Evolutionary conservation across 768 basidiomycete species (phyloP).

Genomic region (Boletus eberwhitei): DNA sequence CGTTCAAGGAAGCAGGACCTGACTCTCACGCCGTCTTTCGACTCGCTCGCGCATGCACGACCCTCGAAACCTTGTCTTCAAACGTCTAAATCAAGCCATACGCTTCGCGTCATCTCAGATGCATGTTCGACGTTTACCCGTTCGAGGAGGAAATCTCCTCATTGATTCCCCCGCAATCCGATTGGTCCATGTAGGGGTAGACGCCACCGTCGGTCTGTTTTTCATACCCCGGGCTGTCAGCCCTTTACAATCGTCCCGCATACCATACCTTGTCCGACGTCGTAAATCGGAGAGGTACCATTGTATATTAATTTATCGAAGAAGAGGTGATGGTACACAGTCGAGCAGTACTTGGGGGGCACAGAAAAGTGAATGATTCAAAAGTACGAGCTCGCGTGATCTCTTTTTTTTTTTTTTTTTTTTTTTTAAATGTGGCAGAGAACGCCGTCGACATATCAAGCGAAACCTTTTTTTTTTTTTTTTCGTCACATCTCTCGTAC

Average conservation of each 20-base stretch:
- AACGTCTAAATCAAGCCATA: slow-evolving; percentile 10
- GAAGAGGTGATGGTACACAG: neutral
- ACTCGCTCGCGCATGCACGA: neutral
- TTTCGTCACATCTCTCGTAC: no score
- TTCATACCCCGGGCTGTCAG: neutral
- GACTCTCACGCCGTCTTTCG: slow-evolving; percentile 2
- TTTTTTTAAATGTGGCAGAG: no score
- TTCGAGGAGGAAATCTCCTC: slow-evolving; percentile 11
- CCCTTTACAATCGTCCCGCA: neutral
- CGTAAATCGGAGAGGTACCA: neutral
- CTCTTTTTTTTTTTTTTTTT: no score
- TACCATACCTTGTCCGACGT: neutral
- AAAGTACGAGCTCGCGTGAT: no score
- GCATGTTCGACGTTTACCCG: slow-evolving; percentile 23
- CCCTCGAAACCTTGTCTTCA: slow-evolving; percentile 5
- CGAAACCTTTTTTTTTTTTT: no score
- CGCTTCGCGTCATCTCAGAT: slow-evolving; percentile 28
- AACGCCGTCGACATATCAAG: no score
- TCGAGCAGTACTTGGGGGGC: no score
- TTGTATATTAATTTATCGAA: neutral
- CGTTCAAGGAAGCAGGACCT: slow-evolving; percentile 14
- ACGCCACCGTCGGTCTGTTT: neutral
- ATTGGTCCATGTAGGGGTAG: neutral
- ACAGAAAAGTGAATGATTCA: no score
- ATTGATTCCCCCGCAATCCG: neutral